Percentiles rank a stretch among this genome's conserved stretches.
Conservation (phyloP, 1,284 basidiomycete genomes). For the Apiotrichum gracile region DNA sequence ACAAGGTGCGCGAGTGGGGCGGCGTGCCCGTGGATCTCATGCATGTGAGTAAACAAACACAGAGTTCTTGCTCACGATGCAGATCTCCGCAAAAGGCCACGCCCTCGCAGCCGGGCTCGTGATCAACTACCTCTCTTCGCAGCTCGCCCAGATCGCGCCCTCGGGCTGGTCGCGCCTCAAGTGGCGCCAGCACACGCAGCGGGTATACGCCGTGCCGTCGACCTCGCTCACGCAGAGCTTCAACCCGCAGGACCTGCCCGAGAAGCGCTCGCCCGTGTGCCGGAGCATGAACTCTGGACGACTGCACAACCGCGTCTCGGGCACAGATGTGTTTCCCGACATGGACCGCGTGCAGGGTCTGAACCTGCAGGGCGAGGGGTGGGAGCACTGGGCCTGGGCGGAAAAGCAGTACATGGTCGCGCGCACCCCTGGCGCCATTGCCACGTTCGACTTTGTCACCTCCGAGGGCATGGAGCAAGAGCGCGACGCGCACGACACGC, state of each 20-base stretch:
- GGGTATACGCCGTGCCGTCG: slow-evolving; percentile 8
- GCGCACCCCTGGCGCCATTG: slow-evolving; percentile 25
- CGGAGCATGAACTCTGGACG: slow-evolving; percentile 33
- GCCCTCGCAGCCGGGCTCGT: slow-evolving; percentile 35
- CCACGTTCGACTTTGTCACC: slow-evolving; percentile 31
- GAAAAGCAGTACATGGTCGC: slow-evolving; percentile 41
- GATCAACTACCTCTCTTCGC: slow-evolving; percentile 33
- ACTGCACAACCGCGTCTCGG: slow-evolving; percentile 21
- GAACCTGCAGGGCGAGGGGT: slow-evolving; percentile 1
- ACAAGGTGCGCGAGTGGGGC: slow-evolving; percentile 38
- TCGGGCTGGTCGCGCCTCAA: slow-evolving; percentile 2
- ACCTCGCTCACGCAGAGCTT: slow-evolving; percentile 9
- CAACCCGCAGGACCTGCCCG: slow-evolving; percentile 4
- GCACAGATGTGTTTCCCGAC: neutral
- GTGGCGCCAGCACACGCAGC: slow-evolving; percentile 2
- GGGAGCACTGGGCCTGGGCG: slow-evolving; percentile 29
- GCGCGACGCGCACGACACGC: neutral
- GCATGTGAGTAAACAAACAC: slow-evolving; percentile 33
- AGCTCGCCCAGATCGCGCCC: slow-evolving; percentile 14
- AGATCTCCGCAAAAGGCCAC: slow-evolving; percentile 43
- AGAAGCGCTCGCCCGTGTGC: slow-evolving; percentile 25
- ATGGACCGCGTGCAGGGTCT: neutral
- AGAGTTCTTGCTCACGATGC: neutral
- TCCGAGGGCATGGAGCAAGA: slow-evolving; percentile 6
- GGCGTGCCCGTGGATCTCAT: slow-evolving; percentile 41